Base-by-base conservation (phyloP, 352 stramenopile genomes). In the Globisporangium cederbergense region DNA sequence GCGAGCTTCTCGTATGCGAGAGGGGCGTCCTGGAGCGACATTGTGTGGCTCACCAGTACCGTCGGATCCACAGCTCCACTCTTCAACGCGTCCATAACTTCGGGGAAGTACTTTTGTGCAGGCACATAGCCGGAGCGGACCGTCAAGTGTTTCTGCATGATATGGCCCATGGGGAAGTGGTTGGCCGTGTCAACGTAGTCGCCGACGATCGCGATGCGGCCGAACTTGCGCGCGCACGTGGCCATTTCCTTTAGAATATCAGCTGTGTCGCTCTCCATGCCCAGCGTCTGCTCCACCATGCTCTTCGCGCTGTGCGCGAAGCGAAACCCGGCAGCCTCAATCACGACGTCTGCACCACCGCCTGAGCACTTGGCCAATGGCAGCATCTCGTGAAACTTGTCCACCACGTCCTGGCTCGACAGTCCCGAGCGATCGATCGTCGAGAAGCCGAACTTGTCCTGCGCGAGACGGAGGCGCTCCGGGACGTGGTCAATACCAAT, bases 121-220 rank as follows among this genome's bases (percentile, higher is more conserved):
- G 73, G 72, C 28, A 71, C 67, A 16, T 71, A 74, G 4, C 75
- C 73, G 20, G 67, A 64, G 43, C 65, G 66, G 9, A 83, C 45
- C 18, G 67, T 77, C 70, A 81, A 34, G 38, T 83, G 73, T 58
- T 83, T 83, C 51, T 76, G 66, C 65, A 77, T 68, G 40, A 83
- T 57, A 60, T 78, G 71, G 34, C 73, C 73, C n/a, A 83, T 59
- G 2, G 75, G 75, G 50, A 83, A 83, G 20, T 71, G 68, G 42
- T 73, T 75, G 0, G 61, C 54, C 4, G 60, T 62, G 30, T 65
- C 70, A 11, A 76, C 38, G 46, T 80, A 80, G 62, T 83, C 73
- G 4, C 67, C 75, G 3, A 83, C 32, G 50, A 80, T 61, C 22
- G 28, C 67, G 2, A 81, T 1, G 25, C 67, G 65, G 2, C 74